A percentile compares a stretch with the other conserved stretches of the same genome.
Conservation (phyloP, 2,329 filamentous ascomycete genomes). For the Aspergillus proliferans region DNA sequence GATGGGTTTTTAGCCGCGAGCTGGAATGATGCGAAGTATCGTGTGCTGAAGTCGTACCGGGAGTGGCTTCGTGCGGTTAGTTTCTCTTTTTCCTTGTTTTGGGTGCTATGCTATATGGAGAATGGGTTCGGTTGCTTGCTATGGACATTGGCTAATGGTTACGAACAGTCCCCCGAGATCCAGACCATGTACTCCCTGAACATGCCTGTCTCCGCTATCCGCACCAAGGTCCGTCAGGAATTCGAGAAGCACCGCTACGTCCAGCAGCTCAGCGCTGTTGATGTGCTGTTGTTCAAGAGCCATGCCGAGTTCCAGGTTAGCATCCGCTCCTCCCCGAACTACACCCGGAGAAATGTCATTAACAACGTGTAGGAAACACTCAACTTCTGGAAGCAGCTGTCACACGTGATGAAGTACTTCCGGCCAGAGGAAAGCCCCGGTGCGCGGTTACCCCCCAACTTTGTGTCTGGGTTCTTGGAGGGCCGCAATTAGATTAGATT, state of each 20-base stretch:
- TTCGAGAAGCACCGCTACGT: conserved; percentile 95
- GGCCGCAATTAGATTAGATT: conserved; percentile 50
- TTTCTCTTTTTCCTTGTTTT: conserved; percentile 21
- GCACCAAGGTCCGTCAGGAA: conserved; percentile 91
- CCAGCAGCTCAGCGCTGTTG: conserved; percentile 78
- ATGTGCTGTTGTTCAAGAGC: conserved; percentile 85
- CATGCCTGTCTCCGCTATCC: conserved; percentile 77
- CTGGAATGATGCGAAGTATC: conserved; percentile 79
- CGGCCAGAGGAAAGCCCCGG: conserved; percentile 75
- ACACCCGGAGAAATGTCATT: not conserved
- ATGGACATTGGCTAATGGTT: conserved; percentile 5
- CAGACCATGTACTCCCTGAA: conserved; percentile 95
- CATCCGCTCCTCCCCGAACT: conserved; percentile 1
- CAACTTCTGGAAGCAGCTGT: conserved; percentile 98
- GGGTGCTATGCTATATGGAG: not conserved
- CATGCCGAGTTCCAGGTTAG: conserved; percentile 88
- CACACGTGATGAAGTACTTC: conserved; percentile 96
- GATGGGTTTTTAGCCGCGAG: conserved; percentile 60
- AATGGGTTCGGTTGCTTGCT: not conserved
- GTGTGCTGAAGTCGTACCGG: conserved; percentile 84
- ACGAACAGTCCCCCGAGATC: conserved; percentile 78
- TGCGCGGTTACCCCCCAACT: conserved; percentile 72
- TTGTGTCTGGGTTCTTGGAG: conserved; percentile 93
- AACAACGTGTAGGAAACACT: conserved; percentile 68
- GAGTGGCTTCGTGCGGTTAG: conserved; percentile 95